Percentiles rank a stretch among this genome's conserved stretches.
phyloP scores from a whole-genome alignment of 176 grass and related monocot genomes.

The Dactylis glomerata region DNA sequence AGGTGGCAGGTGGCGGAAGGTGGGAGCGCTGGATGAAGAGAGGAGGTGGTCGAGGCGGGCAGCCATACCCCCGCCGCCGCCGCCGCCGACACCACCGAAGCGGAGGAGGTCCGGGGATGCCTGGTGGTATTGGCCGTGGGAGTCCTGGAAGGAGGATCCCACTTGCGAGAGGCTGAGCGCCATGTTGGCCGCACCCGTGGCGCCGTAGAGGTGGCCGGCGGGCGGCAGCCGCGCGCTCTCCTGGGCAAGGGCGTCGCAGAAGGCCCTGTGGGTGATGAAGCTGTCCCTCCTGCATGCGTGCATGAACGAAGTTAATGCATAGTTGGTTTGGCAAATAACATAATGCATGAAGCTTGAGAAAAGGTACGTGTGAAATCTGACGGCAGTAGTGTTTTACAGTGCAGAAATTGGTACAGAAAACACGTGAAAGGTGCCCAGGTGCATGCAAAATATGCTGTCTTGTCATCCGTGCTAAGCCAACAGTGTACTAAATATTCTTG shows the following conservation, averaged over 20 bases:
- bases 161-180: constrained; percentile 70
- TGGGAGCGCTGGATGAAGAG: constrained; percentile 37
- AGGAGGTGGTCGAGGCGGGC: constrained; percentile 64
- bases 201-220: constrained; percentile 62
- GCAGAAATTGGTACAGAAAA: neutral
- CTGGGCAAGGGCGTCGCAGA: constrained; percentile 89
- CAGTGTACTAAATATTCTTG: neutral
- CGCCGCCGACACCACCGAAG: constrained; percentile 38
- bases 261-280: constrained; percentile 96
- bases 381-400: constrained; percentile 1
- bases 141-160: constrained; percentile 49
- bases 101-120: constrained; percentile 42
- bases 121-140: constrained; percentile 34
- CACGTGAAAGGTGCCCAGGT: constrained; percentile 24
- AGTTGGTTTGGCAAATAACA: neutral
- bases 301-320: constrained; percentile 4
- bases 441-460: constrained; percentile 2
- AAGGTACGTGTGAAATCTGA: neutral
- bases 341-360: too few relatives aligned
- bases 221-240: constrained; percentile 74
- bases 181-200: constrained; percentile 44
- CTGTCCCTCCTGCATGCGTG: constrained; percentile 79
- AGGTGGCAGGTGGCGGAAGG: constrained; percentile 49
- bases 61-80: neutral
- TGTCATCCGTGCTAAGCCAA: constrained; percentile 3